These are phyloP conservation scores for Saccharomyces uvarum DNA, from an alignment of 1,139 yeast species.

Conservation along the genomic window DNA sequence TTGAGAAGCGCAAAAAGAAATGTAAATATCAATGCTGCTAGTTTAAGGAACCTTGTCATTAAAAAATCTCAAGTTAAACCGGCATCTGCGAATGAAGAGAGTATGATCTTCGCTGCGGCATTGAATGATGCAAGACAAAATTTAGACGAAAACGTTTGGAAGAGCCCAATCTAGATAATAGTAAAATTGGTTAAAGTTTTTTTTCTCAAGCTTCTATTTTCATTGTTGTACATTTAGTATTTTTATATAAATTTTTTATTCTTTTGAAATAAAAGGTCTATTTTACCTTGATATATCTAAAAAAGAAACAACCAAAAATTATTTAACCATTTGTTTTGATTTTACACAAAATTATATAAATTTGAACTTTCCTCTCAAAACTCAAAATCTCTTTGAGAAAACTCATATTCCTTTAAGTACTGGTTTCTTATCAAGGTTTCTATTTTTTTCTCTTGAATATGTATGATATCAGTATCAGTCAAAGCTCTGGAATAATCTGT, in stretches of 20 bases:
- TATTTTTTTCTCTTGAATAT: conserved; percentile 26
- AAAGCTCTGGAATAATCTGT: conserved; percentile 9
- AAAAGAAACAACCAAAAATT: neutral
- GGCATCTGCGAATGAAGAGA: neutral
- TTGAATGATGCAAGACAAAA: neutral
- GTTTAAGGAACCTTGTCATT: neutral
- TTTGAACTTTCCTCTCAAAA: neutral
- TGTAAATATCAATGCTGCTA: neutral
- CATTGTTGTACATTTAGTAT: conserved; percentile 2
- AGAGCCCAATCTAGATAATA: neutral
- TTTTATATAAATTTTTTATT: neutral
- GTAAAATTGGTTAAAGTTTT: no score
- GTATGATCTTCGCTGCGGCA: neutral
- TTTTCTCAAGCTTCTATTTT: conserved; percentile 5
- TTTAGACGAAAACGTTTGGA: neutral
- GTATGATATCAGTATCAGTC: conserved; percentile 25
- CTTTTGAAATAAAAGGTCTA: neutral
- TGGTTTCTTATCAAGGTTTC: conserved; percentile 26
- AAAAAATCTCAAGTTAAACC: neutral
- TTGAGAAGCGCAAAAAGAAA: neutral
- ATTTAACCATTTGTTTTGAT: neutral
- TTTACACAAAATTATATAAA: neutral
- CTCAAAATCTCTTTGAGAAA: conserved; percentile 2
- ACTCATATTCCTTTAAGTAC: conserved; percentile 12
- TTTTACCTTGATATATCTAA: neutral